Evolutionary conservation across 2,329 filamentous ascomycete species (phyloP), one percentile per base, ranked within the genome.

Genomic region (Ophiocordyceps camponoti-leonardi): DNA sequence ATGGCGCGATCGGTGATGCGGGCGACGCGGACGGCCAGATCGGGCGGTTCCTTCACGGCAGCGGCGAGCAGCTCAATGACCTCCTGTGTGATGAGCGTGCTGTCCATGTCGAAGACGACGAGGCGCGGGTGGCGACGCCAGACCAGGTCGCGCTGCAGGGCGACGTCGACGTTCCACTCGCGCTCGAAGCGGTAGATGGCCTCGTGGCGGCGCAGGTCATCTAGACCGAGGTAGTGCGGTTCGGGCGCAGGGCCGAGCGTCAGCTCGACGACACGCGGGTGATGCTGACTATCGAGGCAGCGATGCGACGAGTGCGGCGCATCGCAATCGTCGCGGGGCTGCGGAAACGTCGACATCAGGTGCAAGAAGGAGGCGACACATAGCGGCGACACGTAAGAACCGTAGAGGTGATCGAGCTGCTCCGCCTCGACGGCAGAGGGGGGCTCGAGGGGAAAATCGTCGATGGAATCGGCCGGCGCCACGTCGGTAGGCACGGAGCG

Each of bases 31-130:
- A 79, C 79, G 54, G 86, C 79, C n/a, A 93, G 74, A 45, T 86
- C 85, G 2, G 75, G 64, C 58, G 73, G 67, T 63, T 83, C 67
- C 43, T 65, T 69, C 55, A 94, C 77, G 35, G 83, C 83, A 45
- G 83, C 79, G 4, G 92, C 92, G 47, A 98, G 81, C 56, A 96
- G 80, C 62, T 98, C 92, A 58, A 98, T 96, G 49, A 95, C 88
- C 67, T 98, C 92, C 62, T 98, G 88, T 45, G 90, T 83, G 60
- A 98, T 96, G 49, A 98, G 74, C 0, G 92, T 98, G 62, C 83
- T 92, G 67, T 98, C 92, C 92, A 98, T 98, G 62, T 98, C 92
- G 58, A 98, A 98, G 30, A 95, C 86, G 4, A 90, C 87, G 12
- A 96, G 71, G 10, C 90, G 77, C 52, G 88, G 88, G 62, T 93